A percentile compares a stretch with the other conserved stretches of the same genome.
These are phyloP conservation scores for Limonium bicolor DNA, from an alignment of 148 eudicot species.

Conservation along the genomic window DNA sequence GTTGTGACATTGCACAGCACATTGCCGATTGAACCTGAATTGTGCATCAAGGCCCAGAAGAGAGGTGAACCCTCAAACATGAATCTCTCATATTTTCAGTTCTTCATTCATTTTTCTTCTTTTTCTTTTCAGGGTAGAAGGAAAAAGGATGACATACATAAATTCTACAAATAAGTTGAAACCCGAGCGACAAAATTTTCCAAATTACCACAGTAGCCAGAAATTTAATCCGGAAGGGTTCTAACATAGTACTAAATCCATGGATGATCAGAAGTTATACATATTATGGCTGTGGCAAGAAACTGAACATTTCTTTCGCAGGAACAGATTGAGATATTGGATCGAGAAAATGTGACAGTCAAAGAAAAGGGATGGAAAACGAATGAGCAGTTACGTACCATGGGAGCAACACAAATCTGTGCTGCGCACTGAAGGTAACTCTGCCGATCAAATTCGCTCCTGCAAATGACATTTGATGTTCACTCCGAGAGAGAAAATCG, in stretches of 20 bases:
- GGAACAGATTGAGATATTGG: not conserved
- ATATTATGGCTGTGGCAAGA: not conserved
- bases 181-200: not conserved
- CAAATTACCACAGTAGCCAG: not conserved
- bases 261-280: not conserved
- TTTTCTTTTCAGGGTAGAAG: slow-evolving; percentile 23
- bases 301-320: not conserved
- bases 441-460: slow-evolving; percentile 1
- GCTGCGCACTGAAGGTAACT: slow-evolving; percentile 1
- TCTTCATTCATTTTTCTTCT: slow-evolving; percentile 20
- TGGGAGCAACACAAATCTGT: not conserved
- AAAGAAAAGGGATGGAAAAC: not conserved
- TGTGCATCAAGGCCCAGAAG: no score
- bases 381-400: not conserved
- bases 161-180: not conserved
- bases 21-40: no score
- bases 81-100: slow-evolving; percentile 12
- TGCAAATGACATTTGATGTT: slow-evolving; percentile 3
- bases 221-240: not conserved
- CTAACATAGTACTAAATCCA: not conserved
- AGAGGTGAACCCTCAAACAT: no score
- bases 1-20: no score
- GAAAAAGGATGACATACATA: not conserved
- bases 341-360: not conserved
- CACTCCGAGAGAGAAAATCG: not conserved